Base-by-base conservation (phyloP, 306 rosid genomes). In the Quercus engelmannii region DNA sequence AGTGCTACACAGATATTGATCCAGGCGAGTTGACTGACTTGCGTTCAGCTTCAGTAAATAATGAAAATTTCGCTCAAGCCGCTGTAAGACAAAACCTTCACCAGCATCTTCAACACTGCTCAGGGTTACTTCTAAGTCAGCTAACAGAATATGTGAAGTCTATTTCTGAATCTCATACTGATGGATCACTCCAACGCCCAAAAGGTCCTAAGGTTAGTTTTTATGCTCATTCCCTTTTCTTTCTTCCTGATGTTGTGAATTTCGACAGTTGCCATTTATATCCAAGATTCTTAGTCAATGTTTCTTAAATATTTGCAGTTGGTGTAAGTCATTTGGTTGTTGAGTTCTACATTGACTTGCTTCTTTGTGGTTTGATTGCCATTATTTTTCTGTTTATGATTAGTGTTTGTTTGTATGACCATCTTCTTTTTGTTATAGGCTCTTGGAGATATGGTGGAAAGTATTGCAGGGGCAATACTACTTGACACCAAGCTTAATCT, bases 371-470 rank as follows among this genome's bases (percentile, higher is more conserved):
- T 55, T 81, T 43, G 10, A 49, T 49, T 61, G 69, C n/a, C 38
- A 33, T 82, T 68, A 63, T 78, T 74, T 78, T 73, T 76, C 57
- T 83, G 55, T 58, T 83, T 58, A 25, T 65, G 49, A 65, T 41
- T 72, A 25, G 43, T 69, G 43, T 69, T n/a, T 51, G 11, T 55
- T 57, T 28, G 54, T 19, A 25, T 54, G n/a, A 55, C 78, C 58
- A 23, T 71, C 55, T 15, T 28, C 76, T 75, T 65, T 46, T 38
- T 69, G 75, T 68, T 35, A 18, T 89, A 95, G 99, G 97, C 85
- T 69, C 96, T 95, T 74, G 99, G 98, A 79, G 99, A 95, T 86
- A 74, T 95, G 83, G 87, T 95, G 65, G 99, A 95, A 90, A 95
- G 99, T 83, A 93, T 93, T 72, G 97, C 92, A 14, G 98, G 97